Evolutionary conservation across 345 rosid genomes (phyloP), one percentile per base, ranked within the genome.

Genomic region (Syzygium aromaticum): DNA sequence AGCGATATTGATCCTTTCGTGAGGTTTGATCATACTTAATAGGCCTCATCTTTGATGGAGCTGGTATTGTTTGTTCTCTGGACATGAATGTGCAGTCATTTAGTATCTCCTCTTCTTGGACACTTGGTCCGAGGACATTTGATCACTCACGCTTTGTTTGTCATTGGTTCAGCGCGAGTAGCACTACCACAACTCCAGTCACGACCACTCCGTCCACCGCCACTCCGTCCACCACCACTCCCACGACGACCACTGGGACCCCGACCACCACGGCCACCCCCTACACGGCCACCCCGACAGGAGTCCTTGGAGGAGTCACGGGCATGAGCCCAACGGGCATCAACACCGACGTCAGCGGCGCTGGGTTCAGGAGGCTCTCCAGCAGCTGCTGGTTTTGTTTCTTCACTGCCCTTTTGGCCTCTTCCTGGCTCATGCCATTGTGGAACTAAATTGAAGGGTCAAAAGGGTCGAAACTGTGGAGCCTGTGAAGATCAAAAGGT

Each of bases 291-390:
- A 91, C 95, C 10, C 92, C 96, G 7, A 89, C 86, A 1, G 96
- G 96, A 84, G 91, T 91, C 59, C 51, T 92, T n/a, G 94, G 95
- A 85, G 96, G 95, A 54, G 87, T 78, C 82, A 84, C 89, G 0
- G 93, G 94, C 16, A 25, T 92, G 57, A 91, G 92, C 77, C 95
- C 95, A 12, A 64, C 93, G 0, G 92, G 95, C 64, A 88, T 90
- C 25, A 92, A 93, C 89, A 91, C 91, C 30, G 95, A 93, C 84
- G 87, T 86, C 14, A 87, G 86, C 28, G 78, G 88, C 4, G 92
- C 89, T 1, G 95, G 94, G 19, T 56, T 86, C 14, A 85, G 88
- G 77, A 84, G 51, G 52, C 53, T 77, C 87, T 15, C 28, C 43
- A 46, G 12, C 80, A 33, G 38, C 49, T n/a, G 57, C 87, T 25